Percentiles rank a stretch among this genome's conserved stretches.
phyloP scores from a whole-genome alignment of 2,329 filamentous ascomycete genomes.

The Pseudocercospora eumusae region DNA sequence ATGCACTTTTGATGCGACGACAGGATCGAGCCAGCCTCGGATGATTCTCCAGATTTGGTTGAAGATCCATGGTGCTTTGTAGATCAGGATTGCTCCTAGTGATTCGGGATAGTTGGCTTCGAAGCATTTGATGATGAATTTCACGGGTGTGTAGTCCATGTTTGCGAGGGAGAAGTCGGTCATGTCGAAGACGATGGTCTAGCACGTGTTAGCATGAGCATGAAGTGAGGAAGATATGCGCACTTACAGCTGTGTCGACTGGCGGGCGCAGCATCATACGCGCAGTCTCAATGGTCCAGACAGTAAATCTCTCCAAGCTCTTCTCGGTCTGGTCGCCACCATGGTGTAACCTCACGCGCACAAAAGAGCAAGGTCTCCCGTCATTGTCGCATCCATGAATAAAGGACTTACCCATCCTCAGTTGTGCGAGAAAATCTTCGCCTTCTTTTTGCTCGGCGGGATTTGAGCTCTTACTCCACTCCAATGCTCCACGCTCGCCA shows the following conservation, averaged over 20 bases:
- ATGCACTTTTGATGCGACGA: conserved; percentile 90
- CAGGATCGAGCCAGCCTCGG: conserved; percentile 92
- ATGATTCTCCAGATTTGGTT: conserved; percentile 98
- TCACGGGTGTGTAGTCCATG: conserved; percentile 97
- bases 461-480: conserved; percentile 61
- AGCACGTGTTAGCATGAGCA: conserved; percentile 6
- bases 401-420: conserved; percentile 90
- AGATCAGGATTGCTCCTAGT: conserved; percentile 83
- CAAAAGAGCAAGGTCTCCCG: conserved; percentile 82
- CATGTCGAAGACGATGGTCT: conserved; percentile 97
- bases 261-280: conserved; percentile 76
- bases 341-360: conserved; percentile 78
- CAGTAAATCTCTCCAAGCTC: conserved; percentile 83
- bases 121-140: conserved; percentile 99
- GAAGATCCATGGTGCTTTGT: conserved; percentile 97
- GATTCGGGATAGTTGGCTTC: conserved; percentile 98
- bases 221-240: neutral
- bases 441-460: conserved; percentile 65
- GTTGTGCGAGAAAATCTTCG: conserved; percentile 77
- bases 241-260: conserved; percentile 85
- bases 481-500: conserved; percentile 69
- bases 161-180: conserved; percentile 90
- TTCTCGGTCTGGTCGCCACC: conserved; percentile 79
- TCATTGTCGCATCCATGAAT: conserved; percentile 83
- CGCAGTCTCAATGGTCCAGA: conserved; percentile 93